phyloP scores from a whole-genome alignment of 2,329 filamentous ascomycete genomes.

The Leptographium galeiforme region DNA sequence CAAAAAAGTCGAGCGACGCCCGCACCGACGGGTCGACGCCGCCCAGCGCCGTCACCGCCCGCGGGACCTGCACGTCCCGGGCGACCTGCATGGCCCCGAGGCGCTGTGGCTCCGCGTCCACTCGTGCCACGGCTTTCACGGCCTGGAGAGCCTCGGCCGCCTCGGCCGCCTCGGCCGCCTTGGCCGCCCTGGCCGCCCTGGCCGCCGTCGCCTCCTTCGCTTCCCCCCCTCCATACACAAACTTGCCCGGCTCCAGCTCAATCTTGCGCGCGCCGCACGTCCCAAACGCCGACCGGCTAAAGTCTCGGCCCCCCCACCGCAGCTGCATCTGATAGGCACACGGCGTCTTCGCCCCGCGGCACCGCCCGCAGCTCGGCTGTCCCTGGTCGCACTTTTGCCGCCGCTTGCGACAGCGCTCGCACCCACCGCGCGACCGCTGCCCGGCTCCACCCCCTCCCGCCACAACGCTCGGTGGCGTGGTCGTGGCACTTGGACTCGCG shows the following conservation, averaged over 20 bases:
- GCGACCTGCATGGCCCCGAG: too few species aligned
- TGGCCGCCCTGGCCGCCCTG: too few species aligned
- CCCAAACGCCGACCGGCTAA: not conserved
- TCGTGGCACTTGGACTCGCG: too few species aligned
- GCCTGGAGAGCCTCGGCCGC: not conserved
- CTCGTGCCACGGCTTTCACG: not conserved
- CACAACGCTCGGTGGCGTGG: too few species aligned
- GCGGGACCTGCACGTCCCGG: not conserved
- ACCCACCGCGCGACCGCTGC: conserved; percentile 1
- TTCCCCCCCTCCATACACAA: not conserved
- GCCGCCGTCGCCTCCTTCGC: not conserved
- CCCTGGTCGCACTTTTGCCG: conserved; percentile 2
- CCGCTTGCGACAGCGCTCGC: not conserved
- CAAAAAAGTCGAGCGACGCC: not conserved
- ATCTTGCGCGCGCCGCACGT: not conserved
- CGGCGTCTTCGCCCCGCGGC: not conserved
- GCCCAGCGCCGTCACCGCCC: not conserved
- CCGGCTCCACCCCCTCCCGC: too few species aligned
- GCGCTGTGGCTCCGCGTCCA: not conserved
- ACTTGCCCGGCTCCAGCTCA: conserved; percentile 1
- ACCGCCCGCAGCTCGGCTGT: not conserved
- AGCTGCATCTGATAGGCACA: not conserved
- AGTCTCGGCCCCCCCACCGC: conserved; percentile 1
- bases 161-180: not conserved
- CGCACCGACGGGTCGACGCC: not conserved